Conservation (phyloP, 2,329 filamentous ascomycete genomes). For the Venturia asperata region DNA sequence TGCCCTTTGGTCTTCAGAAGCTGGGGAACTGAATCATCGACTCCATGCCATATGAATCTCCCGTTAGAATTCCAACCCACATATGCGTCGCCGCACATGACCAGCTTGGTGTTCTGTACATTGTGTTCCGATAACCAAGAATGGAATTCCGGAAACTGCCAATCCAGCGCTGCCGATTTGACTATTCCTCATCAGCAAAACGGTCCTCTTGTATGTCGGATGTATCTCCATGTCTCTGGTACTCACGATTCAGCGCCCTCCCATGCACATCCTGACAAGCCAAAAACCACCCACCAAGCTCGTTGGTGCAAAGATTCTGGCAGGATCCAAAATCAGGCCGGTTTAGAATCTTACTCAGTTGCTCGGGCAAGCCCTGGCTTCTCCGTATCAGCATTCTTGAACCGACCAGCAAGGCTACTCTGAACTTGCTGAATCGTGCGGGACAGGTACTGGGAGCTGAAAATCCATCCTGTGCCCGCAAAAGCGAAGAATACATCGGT, state of each 20-base stretch:
- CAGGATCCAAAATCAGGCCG: not conserved
- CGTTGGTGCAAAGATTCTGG: not conserved
- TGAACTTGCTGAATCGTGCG: not conserved
- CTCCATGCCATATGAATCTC: conserved; percentile 12
- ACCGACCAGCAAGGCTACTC: not conserved
- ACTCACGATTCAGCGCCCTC: not conserved
- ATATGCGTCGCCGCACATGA: conserved; percentile 4
- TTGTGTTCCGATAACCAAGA: conserved; percentile 2
- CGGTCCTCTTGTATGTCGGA: not conserved
- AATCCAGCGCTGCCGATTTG: not conserved
- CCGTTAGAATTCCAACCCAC: conserved; percentile 11
- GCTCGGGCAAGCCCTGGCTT: not conserved
- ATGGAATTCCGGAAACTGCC: conserved; percentile 2
- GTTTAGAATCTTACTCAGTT: not conserved
- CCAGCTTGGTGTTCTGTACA: not conserved
- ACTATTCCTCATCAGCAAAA: not conserved
- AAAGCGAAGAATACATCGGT: conserved; percentile 8
- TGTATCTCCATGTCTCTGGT: not conserved
- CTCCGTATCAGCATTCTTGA: not conserved
- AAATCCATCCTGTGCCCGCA: not conserved
- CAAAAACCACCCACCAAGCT: conserved; percentile 1
- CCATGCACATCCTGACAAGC: not conserved
- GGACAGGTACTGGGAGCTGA: not conserved
- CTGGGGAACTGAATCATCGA: not conserved
- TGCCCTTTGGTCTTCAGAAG: conserved; percentile 1